These are phyloP conservation scores for Chlorella sp. DNA, from an alignment of 139 green algal species.

Conservation along the genomic window DNA sequence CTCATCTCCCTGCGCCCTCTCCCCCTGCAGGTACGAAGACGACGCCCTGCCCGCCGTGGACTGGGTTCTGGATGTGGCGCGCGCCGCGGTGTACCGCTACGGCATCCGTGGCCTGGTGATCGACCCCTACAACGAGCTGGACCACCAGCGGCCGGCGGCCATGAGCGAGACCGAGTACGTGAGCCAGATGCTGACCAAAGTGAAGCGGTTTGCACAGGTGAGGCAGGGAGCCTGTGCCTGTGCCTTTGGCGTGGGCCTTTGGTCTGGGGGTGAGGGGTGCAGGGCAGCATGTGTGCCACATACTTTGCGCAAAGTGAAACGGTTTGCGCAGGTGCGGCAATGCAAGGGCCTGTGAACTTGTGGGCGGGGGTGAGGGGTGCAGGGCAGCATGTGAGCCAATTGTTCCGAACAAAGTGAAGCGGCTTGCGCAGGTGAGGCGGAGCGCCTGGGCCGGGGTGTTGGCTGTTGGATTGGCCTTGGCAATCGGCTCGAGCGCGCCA, in stretches of 20 bases:
- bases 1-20: not conserved
- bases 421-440: no score
- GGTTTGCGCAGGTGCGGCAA: no score
- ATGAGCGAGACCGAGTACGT: slow-evolving; percentile 96
- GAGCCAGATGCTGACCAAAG: slow-evolving; percentile 91
- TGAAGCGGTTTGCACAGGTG: slow-evolving; percentile 71
- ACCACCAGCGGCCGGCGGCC: slow-evolving; percentile 70
- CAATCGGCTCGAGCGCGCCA: no score
- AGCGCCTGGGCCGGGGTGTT: no score
- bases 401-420: no score
- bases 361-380: not conserved
- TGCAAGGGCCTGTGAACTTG: no score
- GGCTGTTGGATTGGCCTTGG: no score
- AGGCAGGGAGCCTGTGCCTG: slow-evolving; percentile 25
- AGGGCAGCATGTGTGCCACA: not conserved
- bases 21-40: slow-evolving; percentile 64
- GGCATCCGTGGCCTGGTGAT: slow-evolving; percentile 97
- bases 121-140: slow-evolving; percentile 99
- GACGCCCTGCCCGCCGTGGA: slow-evolving; percentile 89
- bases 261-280: not conserved
- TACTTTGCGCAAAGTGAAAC: no score
- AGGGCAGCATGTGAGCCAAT: not conserved
- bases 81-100: slow-evolving; percentile 80
- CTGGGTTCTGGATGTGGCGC: slow-evolving; percentile 90
- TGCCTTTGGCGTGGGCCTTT: no score